phyloP scores from a whole-genome alignment of 805 yeast genomes.

The Cyberlindnera xishuangbannaensis region DNA sequence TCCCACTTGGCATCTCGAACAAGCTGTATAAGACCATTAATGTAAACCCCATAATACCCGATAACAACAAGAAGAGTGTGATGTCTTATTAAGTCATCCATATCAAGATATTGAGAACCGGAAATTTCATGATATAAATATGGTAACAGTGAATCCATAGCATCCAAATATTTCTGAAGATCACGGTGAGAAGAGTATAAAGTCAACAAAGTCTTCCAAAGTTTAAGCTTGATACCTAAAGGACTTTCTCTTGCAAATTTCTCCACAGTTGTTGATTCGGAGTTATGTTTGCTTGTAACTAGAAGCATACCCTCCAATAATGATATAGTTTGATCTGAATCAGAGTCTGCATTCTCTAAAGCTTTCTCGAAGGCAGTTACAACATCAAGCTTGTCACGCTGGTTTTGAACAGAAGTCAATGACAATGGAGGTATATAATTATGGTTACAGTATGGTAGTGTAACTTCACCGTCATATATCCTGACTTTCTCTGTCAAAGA shows the following conservation, averaged over 20 bases:
- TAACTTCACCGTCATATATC: too few species aligned
- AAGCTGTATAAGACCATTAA: slow-evolving; percentile 31
- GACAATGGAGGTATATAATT: slow-evolving; percentile 53
- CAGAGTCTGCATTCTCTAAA: slow-evolving; percentile 15
- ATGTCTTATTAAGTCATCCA: slow-evolving; percentile 31
- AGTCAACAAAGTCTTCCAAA: slow-evolving; percentile 71
- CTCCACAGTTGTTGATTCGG: slow-evolving; percentile 44
- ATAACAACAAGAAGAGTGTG: slow-evolving; percentile 42
- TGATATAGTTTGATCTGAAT: slow-evolving; percentile 25
- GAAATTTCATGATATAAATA: slow-evolving; percentile 33
- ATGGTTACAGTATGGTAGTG: slow-evolving; percentile 45
- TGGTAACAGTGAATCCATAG: slow-evolving; percentile 47
- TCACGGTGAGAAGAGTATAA: slow-evolving; percentile 36
- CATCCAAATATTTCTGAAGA: slow-evolving; percentile 34
- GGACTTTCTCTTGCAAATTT: slow-evolving; percentile 59
- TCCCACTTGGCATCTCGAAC: slow-evolving; percentile 32
- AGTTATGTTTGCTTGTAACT: slow-evolving; percentile 7
- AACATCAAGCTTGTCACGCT: slow-evolving; percentile 66
- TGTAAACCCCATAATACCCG: slow-evolving; percentile 48
- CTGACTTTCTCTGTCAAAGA: too few species aligned
- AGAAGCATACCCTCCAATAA: slow-evolving; percentile 42
- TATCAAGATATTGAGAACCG: slow-evolving; percentile 18
- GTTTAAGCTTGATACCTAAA: slow-evolving; percentile 55
- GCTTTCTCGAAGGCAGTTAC: slow-evolving; percentile 53
- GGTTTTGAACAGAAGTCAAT: slow-evolving; percentile 43